Conservation (phyloP, 2,329 filamentous ascomycete genomes). For the Aspergillus ibericus region DNA sequence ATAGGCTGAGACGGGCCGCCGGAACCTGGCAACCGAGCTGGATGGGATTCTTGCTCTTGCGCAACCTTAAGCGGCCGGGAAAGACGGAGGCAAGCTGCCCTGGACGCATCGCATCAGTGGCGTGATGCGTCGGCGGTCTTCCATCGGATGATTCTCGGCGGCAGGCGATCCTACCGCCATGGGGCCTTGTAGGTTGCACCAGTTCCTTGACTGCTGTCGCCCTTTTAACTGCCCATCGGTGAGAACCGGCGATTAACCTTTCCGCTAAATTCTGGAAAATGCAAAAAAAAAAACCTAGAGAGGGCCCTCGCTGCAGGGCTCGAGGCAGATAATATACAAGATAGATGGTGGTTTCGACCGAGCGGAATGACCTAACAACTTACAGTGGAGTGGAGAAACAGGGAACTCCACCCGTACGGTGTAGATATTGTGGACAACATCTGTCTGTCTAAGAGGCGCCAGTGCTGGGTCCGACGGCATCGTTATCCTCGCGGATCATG, state of each 20-base stretch:
- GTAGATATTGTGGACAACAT: background rate
- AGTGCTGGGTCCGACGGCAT: background rate
- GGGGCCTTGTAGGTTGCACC: background rate
- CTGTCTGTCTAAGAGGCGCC: background rate
- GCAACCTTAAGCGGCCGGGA: background rate
- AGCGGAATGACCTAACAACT: background rate
- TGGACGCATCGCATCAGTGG: background rate
- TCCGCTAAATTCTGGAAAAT: background rate
- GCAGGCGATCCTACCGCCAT: background rate
- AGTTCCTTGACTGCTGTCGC: background rate
- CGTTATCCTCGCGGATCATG: background rate
- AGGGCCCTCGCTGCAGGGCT: background rate
- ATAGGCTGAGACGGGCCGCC: background rate
- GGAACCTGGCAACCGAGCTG: background rate
- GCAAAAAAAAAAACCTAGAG: too few species aligned
- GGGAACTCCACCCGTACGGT: background rate
- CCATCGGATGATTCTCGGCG: constrained; percentile 1
- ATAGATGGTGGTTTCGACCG: background rate
- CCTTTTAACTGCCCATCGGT: background rate
- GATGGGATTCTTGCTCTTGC: background rate
- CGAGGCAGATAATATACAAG: background rate
- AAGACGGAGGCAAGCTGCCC: background rate
- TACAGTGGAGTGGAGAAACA: background rate
- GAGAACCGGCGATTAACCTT: background rate
- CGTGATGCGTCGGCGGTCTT: background rate